These are phyloP conservation scores for Populus hybrid DNA, from an alignment of 441 rosid genomes.

Conservation along the genomic window DNA sequence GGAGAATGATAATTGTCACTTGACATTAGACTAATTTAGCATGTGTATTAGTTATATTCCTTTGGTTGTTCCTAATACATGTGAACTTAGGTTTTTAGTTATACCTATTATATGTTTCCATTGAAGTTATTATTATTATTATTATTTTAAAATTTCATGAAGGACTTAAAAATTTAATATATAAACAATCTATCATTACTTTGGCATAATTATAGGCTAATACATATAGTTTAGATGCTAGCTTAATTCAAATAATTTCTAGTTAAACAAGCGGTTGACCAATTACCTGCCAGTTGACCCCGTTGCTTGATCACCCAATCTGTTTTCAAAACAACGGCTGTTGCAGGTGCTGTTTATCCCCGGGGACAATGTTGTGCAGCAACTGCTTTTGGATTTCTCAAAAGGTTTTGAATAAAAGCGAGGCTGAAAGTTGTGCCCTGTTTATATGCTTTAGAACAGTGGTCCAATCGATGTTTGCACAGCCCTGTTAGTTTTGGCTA, in stretches of 20 bases:
- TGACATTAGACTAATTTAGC: too few relatives aligned
- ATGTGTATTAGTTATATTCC: not conserved
- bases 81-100: not conserved
- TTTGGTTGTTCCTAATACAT: not conserved
- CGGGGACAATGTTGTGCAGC: not conserved
- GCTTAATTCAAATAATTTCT: too few relatives aligned
- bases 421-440: not conserved
- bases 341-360: not conserved
- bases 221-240: too few relatives aligned
- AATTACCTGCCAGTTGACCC: not conserved
- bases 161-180: not conserved
- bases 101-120: not conserved
- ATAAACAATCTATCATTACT: not conserved
- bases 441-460: not conserved
- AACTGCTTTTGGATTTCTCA: not conserved
- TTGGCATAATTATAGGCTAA: too few relatives aligned
- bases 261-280: too few relatives aligned
- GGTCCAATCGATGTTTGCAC: not conserved
- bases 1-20: not conserved
- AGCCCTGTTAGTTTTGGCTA: not conserved
- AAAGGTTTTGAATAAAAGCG: not conserved
- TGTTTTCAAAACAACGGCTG: not conserved
- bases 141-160: not conserved
- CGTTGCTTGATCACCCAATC: not conserved
- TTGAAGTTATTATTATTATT: not conserved